phyloP scores from a whole-genome alignment of 345 rosid genomes.

The Aurinia saxatilis region DNA sequence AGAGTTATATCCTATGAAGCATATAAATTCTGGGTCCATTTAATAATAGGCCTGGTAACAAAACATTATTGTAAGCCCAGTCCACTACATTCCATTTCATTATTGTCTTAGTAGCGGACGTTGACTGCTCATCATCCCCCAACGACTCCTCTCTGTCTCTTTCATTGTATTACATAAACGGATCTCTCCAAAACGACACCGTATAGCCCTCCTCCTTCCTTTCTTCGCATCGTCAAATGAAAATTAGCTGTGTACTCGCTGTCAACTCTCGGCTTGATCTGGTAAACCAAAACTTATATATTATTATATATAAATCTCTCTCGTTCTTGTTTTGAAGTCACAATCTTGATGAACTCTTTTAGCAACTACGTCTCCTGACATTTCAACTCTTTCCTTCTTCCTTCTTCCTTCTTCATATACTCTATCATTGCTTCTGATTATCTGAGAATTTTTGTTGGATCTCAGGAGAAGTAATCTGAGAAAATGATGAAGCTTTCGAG shows the following conservation, averaged over 20 bases:
- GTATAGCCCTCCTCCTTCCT: not conserved
- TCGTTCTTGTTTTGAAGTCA: slow-evolving; percentile 19
- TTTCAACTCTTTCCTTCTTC: slow-evolving; percentile 22
- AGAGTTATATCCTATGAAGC: no score
- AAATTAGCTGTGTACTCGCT: slow-evolving; percentile 33
- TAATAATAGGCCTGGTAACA: not conserved
- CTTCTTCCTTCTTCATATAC: not conserved
- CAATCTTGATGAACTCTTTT: slow-evolving; percentile 19
- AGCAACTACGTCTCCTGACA: slow-evolving; percentile 37
- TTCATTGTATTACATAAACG: not conserved
- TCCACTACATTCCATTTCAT: not conserved
- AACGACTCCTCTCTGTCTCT: not conserved
- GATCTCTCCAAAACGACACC: not conserved
- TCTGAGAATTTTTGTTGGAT: not conserved
- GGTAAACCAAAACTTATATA: not conserved
- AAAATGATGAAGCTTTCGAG: slow-evolving; percentile 57
- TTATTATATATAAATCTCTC: not conserved
- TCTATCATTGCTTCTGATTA: not conserved
- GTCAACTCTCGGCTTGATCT: slow-evolving; percentile 25
- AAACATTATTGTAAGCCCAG: not conserved
- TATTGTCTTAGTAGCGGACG: not conserved
- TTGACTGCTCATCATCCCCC: not conserved
- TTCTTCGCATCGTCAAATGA: slow-evolving; percentile 3
- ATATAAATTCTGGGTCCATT: not conserved
- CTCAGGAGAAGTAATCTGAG: not conserved